phyloP scores from a whole-genome alignment of 2,329 filamentous ascomycete genomes.

The Periconia sp. region DNA sequence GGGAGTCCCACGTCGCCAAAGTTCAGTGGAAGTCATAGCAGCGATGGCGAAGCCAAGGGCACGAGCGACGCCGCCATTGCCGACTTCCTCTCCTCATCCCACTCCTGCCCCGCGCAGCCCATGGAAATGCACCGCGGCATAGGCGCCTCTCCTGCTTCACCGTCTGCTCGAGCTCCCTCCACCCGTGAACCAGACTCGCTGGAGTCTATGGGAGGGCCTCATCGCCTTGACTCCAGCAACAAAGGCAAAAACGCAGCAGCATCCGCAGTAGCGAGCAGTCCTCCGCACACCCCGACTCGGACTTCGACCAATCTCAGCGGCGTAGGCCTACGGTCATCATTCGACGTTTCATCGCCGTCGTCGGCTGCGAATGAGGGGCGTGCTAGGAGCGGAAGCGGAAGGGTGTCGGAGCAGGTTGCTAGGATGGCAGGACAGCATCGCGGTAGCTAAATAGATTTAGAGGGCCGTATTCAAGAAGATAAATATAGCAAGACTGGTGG shows the following conservation, averaged over 20 bases:
- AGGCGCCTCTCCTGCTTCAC: constrained; percentile 21
- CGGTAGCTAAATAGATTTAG: no score
- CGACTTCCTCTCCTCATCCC: constrained; percentile 31
- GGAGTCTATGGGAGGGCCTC: constrained; percentile 23
- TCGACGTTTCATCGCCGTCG: constrained; percentile 27
- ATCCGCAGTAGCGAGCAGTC: background rate
- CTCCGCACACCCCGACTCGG: background rate
- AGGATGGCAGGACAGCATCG: constrained; percentile 14
- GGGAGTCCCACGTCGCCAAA: constrained; percentile 7
- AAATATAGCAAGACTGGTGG: no score
- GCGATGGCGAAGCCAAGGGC: constrained; percentile 23
- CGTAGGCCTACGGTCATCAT: constrained; percentile 34
- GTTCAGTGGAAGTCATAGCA: constrained; percentile 10
- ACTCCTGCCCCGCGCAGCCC: background rate
- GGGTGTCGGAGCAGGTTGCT: constrained; percentile 38
- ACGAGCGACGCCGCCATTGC: constrained; percentile 46
- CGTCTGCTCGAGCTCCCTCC: constrained; percentile 2
- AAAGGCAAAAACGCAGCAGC: background rate
- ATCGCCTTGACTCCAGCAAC: background rate
- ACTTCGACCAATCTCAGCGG: constrained; percentile 22
- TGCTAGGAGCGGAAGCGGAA: constrained; percentile 24
- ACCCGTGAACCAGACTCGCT: constrained; percentile 31
- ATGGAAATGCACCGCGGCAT: constrained; percentile 45
- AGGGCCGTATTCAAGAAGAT: no score
- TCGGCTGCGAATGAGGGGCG: constrained; percentile 2